These are phyloP conservation scores for Taiozyma sp. DNA, from an alignment of 1,139 yeast genomes.

Conservation along the genomic window DNA sequence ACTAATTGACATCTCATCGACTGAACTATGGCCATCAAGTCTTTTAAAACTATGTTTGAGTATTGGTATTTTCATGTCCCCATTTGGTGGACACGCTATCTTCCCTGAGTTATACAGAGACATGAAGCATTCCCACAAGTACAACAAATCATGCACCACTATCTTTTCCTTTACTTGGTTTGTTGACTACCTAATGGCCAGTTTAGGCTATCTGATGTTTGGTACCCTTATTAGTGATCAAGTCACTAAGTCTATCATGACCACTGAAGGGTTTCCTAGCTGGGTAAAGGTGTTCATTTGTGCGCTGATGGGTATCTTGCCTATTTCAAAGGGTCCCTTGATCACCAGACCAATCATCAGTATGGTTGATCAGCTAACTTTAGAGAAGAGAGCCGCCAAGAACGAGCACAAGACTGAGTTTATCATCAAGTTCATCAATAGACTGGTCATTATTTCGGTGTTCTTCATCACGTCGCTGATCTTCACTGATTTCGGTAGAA, in stretches of 20 bases:
- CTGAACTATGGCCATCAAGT: slow-evolving; percentile 41
- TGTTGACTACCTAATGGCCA: slow-evolving; percentile 61
- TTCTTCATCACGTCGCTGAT: slow-evolving; percentile 40
- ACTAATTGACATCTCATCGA: slow-evolving; percentile 39
- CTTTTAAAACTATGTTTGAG: slow-evolving; percentile 40
- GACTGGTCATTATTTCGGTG: slow-evolving; percentile 13
- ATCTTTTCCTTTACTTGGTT: slow-evolving; percentile 53
- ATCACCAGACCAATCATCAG: slow-evolving; percentile 72
- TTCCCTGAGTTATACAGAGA: slow-evolving; percentile 66
- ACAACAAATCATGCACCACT: slow-evolving; percentile 34
- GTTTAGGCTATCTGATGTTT: slow-evolving; percentile 75
- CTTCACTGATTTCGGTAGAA: slow-evolving; percentile 64
- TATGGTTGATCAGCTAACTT: slow-evolving; percentile 40
- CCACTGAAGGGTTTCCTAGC: slow-evolving; percentile 60
- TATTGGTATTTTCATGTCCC: slow-evolving; percentile 70
- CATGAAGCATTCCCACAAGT: slow-evolving; percentile 58
- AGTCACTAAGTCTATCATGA: slow-evolving; percentile 61
- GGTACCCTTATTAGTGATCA: slow-evolving; percentile 64
- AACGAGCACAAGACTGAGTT: background rate
- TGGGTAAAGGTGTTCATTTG: slow-evolving; percentile 53
- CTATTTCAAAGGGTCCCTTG: slow-evolving; percentile 72
- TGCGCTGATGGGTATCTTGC: slow-evolving; percentile 61
- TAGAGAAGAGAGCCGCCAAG: slow-evolving; percentile 10
- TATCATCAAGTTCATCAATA: slow-evolving; percentile 9
- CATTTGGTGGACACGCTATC: slow-evolving; percentile 79